Conservation (phyloP, 495 filamentous ascomycete species). For the Tuber umbilicatum region DNA sequence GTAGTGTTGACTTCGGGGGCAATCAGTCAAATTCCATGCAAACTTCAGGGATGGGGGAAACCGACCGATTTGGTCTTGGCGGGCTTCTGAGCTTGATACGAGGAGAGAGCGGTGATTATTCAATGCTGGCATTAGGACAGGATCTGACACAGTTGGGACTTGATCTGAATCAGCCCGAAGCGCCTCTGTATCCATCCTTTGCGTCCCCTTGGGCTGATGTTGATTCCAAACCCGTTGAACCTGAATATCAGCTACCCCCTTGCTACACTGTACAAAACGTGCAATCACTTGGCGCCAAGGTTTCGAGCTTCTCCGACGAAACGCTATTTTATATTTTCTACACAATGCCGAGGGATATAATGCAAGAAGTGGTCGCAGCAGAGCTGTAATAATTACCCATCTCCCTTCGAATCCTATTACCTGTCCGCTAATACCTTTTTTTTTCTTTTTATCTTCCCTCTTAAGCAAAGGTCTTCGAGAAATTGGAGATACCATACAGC, state of each 20-base stretch:
- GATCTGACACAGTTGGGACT: constrained; percentile 64
- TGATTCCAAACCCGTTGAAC: constrained; percentile 57
- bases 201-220: constrained; percentile 57
- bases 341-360: constrained; percentile 62
- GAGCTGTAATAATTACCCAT: constrained; percentile 50
- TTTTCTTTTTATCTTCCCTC: constrained; percentile 16
- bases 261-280: constrained; percentile 69
- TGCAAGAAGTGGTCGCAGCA: constrained; percentile 63
- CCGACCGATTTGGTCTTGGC: constrained; percentile 59
- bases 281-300: constrained; percentile 56
- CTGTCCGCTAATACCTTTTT: background rate
- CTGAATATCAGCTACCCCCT: constrained; percentile 61
- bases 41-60: constrained; percentile 58
- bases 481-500: constrained; percentile 73
- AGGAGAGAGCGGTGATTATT: constrained; percentile 57
- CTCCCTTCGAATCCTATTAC: background rate
- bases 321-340: constrained; percentile 76
- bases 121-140: constrained; percentile 59
- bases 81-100: constrained; percentile 60
- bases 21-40: constrained; percentile 33
- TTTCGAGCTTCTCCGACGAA: constrained; percentile 62
- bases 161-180: constrained; percentile 61
- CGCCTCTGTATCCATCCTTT: constrained; percentile 36
- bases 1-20: constrained; percentile 36
- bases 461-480: constrained; percentile 45